Base-by-base conservation (phyloP, 73 alveolate species). In the Paramecium bursaria region DNA sequence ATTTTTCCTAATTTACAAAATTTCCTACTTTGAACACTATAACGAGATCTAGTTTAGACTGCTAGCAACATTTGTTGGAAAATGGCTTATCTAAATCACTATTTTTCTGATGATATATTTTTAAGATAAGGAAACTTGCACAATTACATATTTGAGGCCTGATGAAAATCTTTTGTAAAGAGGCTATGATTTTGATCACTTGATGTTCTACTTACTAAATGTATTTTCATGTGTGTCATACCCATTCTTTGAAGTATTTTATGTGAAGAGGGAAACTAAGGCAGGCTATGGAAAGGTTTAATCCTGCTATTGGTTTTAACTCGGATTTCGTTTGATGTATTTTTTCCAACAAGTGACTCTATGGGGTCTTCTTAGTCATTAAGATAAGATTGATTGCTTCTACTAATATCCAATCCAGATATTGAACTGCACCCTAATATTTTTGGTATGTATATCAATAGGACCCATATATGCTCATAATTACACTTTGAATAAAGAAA, bases 181-280 rank as follows among this genome's bases (percentile, higher is more conserved):
- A n/a, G n/a, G n/a, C n/a, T n/a, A n/a, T n/a, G n/a, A n/a, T n/a
- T n/a, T 47, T 3, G 5, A 44, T 17, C 25, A 67, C 14, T 31
- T 42, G 53, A 67, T 42, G 1, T 39, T 19, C 3, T 67, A 67
- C 44, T 10, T 21, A 23, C 44, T 67, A 39, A 67, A 67, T 42
- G 19, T 25, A 35, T 25, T 67, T 39, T 67, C 60, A 9, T 67
- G 82, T 19, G 44, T 67, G 11, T 67, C 82, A 15, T 67, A 67
- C 33, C 82, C 82, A 2, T 67, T 67, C n/a, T 67, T 67, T 67
- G 82, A 67, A 15, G 82, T 67, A 0, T 67, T 67, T n/a, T 67
- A 67, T 67, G 21, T 67, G 6, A 67, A 67, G 29, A 33, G 82
- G 44, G 82, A 67, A 42, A 67, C 82, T 3, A 67, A 67, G 15